phyloP scores from a whole-genome alignment of 2,329 filamentous ascomycete genomes.

The Cyphellophora attinorum region DNA sequence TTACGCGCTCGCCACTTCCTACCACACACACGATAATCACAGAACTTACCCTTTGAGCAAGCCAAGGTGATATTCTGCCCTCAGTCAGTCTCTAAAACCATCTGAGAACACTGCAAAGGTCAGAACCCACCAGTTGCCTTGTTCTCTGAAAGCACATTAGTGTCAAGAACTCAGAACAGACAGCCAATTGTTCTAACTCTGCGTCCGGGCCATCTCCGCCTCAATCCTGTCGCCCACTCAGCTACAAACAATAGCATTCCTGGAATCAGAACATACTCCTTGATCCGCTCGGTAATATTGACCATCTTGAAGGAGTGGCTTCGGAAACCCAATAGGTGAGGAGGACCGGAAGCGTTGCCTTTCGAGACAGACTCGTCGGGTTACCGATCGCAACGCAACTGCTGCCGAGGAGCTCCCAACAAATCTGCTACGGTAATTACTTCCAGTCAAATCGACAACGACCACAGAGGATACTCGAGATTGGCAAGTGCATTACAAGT shows the following conservation, averaged over 20 bases:
- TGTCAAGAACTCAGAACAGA: slow-evolving; percentile 8
- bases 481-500: too few species aligned
- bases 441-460: too few species aligned
- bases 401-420: too few species aligned
- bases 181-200: slow-evolving; percentile 58
- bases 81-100: slow-evolving; percentile 25
- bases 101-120: slow-evolving; percentile 5
- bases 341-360: too few species aligned
- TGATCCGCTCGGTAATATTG: slow-evolving; percentile 99
- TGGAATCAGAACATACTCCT: slow-evolving; percentile 64
- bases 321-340: too few species aligned
- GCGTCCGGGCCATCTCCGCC: slow-evolving; percentile 98
- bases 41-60: slow-evolving; percentile 77
- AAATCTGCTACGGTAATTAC: too few species aligned
- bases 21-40: not conserved
- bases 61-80: slow-evolving; percentile 89
- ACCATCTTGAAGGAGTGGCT: slow-evolving; percentile 56
- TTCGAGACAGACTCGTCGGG: too few species aligned
- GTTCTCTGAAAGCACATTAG: slow-evolving; percentile 57
- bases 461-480: too few species aligned
- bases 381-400: too few species aligned
- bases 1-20: too few species aligned
- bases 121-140: slow-evolving; percentile 84
- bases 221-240: slow-evolving; percentile 62
- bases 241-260: slow-evolving; percentile 1